Evolutionary conservation across 352 stramenopile species (phyloP).

Genomic region (Pythium sp.): DNA sequence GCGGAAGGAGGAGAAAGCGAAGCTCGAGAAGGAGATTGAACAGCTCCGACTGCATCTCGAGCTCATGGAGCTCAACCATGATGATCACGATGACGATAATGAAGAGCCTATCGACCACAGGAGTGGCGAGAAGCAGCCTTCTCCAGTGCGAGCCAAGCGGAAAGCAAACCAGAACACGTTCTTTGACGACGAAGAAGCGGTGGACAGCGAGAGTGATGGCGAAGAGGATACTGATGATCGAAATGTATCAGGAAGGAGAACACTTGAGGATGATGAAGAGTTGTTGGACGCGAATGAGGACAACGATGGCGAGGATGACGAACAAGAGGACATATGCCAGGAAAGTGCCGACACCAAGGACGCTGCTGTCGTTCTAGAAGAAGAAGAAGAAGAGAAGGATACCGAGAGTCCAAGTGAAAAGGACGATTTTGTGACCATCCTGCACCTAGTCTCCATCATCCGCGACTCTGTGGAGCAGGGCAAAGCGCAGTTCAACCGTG

Average conservation of each 20-base stretch:
- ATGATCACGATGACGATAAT: constrained; percentile 12
- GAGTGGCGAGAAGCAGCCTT: constrained; percentile 6
- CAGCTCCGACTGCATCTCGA: constrained; percentile 56
- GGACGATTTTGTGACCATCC: constrained; percentile 35
- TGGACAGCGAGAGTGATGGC: constrained; percentile 18
- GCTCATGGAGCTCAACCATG: constrained; percentile 33
- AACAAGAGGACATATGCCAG: constrained; percentile 15
- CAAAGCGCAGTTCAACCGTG: constrained; percentile 72
- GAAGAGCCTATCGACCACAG: not conserved
- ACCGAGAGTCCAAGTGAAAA: constrained; percentile 29
- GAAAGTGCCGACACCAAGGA: constrained; percentile 8
- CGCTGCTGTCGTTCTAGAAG: not conserved
- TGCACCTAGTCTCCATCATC: constrained; percentile 44
- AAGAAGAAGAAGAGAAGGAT: constrained; percentile 10
- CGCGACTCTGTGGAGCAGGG: constrained; percentile 51
- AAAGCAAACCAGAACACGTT: constrained; percentile 3
- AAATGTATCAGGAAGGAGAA: not conserved
- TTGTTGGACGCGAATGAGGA: not conserved
- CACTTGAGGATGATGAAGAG: constrained; percentile 8
- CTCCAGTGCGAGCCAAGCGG: constrained; percentile 3
- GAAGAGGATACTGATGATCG: constrained; percentile 5
- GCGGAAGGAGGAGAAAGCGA: constrained; percentile 38
- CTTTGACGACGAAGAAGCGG: constrained; percentile 20
- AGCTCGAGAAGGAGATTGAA: constrained; percentile 63
- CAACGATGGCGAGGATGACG: constrained; percentile 3